Percentiles rank a stretch among this genome's conserved stretches.
phyloP scores from a whole-genome alignment of 2,329 filamentous ascomycete species.

The Alternaria hordeiaustralica region DNA sequence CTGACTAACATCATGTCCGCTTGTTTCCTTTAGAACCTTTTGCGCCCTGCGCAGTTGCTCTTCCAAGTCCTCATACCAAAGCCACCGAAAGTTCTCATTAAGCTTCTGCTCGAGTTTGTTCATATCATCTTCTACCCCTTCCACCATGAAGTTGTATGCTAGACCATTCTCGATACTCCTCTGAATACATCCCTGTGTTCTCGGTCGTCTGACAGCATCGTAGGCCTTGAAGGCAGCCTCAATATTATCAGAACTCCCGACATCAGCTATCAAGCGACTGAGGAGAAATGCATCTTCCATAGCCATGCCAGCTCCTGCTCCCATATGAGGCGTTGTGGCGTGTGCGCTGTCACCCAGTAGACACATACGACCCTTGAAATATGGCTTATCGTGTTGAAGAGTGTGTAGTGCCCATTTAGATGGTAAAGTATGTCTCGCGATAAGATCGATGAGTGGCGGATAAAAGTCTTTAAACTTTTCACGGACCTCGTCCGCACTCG shows the following conservation, averaged over 20 bases:
- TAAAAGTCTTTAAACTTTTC: conserved; percentile 23
- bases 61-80: conserved; percentile 41
- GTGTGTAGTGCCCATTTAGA: conserved; percentile 63
- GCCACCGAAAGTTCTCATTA: conserved; percentile 26
- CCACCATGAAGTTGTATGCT: conserved; percentile 24
- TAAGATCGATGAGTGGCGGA: conserved; percentile 18
- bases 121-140: conserved; percentile 25
- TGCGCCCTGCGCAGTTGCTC: conserved; percentile 27
- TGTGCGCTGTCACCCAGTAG: conserved; percentile 64
- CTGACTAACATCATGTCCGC: background rate
- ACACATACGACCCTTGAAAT: conserved; percentile 51
- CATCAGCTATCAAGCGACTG: conserved; percentile 40
- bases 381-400: conserved; percentile 53
- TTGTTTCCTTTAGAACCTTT: conserved; percentile 1
- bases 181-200: conserved; percentile 47
- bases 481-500: conserved; percentile 23
- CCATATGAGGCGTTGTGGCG: conserved; percentile 59
- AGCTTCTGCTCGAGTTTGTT: conserved; percentile 18
- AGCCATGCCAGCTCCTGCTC: conserved; percentile 61
- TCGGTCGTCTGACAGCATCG: conserved; percentile 44
- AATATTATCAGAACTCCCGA: conserved; percentile 18
- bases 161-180: conserved; percentile 33
- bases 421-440: conserved; percentile 15
- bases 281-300: conserved; percentile 61
- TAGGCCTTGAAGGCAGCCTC: conserved; percentile 46